These are phyloP conservation scores for Stagonosporopsis vannaccii DNA, from an alignment of 2,329 filamentous ascomycete genomes.

Conservation along the genomic window DNA sequence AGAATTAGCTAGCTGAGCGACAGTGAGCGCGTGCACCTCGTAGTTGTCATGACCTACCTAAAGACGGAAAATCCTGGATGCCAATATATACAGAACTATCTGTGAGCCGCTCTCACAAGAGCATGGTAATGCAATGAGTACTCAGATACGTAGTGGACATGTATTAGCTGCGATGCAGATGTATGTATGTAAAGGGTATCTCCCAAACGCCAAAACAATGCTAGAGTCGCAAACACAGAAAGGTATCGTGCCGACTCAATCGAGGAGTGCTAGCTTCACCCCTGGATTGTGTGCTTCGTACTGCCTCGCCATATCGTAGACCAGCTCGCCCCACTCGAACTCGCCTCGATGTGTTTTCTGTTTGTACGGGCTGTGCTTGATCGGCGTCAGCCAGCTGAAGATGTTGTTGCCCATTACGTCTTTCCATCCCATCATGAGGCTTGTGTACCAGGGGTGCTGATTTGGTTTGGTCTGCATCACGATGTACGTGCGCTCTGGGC, in stretches of 20 bases:
- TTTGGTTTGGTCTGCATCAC: constrained; percentile 76
- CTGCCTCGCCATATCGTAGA: constrained; percentile 51
- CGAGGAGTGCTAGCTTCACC: constrained; percentile 25
- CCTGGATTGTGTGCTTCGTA: constrained; percentile 37
- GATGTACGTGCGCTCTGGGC: constrained; percentile 70
- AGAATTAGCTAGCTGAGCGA: background rate
- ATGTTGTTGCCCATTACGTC: constrained; percentile 77
- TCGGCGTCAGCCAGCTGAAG: constrained; percentile 81
- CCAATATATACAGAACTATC: background rate
- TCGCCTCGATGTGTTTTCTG: constrained; percentile 72
- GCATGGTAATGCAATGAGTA: background rate
- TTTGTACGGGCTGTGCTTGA: constrained; percentile 76
- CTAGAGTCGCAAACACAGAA: constrained; percentile 7
- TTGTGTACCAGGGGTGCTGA: constrained; percentile 87
- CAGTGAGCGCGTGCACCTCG: background rate
- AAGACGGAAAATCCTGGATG: background rate
- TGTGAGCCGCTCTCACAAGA: background rate
- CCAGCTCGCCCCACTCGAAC: constrained; percentile 70
- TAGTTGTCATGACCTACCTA: background rate
- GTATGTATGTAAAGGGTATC: constrained; percentile 30
- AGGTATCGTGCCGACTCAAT: constrained; percentile 5
- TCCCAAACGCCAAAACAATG: constrained; percentile 26
- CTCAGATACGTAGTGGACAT: background rate
- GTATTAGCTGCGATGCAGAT: constrained; percentile 13
- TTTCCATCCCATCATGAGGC: constrained; percentile 73